Evolutionary conservation across 352 stramenopile genomes (phyloP).

Genomic region (Pythium apleroticum): DNA sequence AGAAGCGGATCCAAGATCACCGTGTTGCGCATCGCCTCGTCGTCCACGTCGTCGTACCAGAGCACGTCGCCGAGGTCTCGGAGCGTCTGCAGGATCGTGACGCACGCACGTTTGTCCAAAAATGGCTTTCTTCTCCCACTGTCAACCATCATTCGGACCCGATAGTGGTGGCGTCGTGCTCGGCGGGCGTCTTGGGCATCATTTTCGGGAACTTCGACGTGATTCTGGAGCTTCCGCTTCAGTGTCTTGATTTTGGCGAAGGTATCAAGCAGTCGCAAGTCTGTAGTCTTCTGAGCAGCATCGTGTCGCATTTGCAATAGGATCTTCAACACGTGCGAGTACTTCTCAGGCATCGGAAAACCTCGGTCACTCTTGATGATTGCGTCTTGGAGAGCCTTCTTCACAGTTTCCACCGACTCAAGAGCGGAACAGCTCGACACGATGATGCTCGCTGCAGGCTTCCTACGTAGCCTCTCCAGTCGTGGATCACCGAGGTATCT

Average conservation of each 20-base stretch:
- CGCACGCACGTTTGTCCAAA: neutral
- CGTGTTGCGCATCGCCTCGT: neutral
- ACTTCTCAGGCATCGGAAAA: slow-evolving; percentile 1
- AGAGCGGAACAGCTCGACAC: neutral
- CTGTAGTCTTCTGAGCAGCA: neutral
- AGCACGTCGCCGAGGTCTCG: slow-evolving; percentile 16
- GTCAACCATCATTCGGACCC: too few species aligned
- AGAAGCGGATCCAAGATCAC: slow-evolving; percentile 7
- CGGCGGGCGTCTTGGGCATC: too few species aligned
- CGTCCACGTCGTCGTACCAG: slow-evolving; percentile 2
- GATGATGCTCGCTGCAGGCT: neutral
- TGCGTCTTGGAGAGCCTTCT: neutral
- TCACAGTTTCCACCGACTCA: neutral
- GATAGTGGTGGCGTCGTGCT: too few species aligned
- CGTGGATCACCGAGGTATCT: neutral
- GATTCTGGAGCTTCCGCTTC: neutral
- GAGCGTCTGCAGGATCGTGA: slow-evolving; percentile 5
- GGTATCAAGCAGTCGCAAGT: neutral
- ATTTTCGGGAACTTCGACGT: too few species aligned
- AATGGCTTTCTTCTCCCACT: neutral
- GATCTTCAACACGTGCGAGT: neutral
- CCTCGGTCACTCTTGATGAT: neutral
- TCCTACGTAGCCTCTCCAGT: neutral
- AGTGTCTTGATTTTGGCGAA: neutral
- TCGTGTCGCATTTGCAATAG: neutral